phyloP scores from a whole-genome alignment of 495 filamentous ascomycete genomes.

The Pyrenula massariospora region DNA sequence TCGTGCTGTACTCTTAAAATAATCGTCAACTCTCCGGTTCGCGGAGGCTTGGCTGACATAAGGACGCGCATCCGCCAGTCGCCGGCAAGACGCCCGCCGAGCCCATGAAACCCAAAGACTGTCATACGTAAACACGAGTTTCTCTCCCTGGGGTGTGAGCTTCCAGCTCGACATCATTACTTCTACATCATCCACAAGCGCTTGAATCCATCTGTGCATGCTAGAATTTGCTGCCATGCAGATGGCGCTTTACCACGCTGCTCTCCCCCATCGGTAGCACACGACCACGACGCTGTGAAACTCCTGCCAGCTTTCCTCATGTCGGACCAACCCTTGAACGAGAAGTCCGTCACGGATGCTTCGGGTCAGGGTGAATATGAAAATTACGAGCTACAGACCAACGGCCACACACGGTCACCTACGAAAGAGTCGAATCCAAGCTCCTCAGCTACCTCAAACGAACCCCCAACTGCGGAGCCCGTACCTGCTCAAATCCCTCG shows the following conservation, averaged over 20 bases:
- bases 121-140: background rate
- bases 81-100: background rate
- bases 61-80: background rate
- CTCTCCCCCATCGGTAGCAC: background rate
- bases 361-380: background rate
- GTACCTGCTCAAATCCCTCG: slow-evolving; percentile 1
- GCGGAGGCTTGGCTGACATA: background rate
- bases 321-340: background rate
- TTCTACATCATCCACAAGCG: too few relatives aligned
- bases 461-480: background rate
- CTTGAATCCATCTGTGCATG: too few relatives aligned
- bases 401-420: background rate
- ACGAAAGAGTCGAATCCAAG: background rate
- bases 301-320: background rate
- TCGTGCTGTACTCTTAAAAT: too few relatives aligned
- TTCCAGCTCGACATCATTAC: background rate
- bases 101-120: background rate
- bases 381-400: background rate
- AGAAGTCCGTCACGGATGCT: background rate
- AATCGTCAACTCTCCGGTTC: too few relatives aligned
- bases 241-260: background rate
- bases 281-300: background rate
- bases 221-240: background rate
- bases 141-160: background rate
- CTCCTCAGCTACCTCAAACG: background rate